phyloP scores from a whole-genome alignment of 345 rosid genomes.

The Gossypium sturtianum region DNA sequence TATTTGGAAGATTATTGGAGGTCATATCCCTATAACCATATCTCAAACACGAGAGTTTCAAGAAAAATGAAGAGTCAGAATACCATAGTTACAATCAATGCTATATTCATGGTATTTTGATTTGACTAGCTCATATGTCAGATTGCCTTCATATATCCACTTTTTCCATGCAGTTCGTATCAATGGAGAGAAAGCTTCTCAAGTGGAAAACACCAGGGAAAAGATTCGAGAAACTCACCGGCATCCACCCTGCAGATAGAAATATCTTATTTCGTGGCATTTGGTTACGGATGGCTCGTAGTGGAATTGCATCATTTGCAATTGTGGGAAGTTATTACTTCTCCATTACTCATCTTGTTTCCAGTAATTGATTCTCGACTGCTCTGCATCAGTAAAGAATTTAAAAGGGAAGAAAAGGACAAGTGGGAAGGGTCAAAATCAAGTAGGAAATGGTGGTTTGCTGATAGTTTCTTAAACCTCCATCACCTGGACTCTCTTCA shows the following conservation, averaged over 20 bases:
- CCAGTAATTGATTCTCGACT: slow-evolving; percentile 15
- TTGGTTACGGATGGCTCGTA: slow-evolving; percentile 59
- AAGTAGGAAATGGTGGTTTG: not conserved
- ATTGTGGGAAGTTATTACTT: slow-evolving; percentile 69
- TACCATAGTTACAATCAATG: not conserved
- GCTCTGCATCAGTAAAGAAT: not conserved
- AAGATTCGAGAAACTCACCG: slow-evolving; percentile 71
- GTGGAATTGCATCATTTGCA: slow-evolving; percentile 56
- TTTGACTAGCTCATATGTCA: not conserved
- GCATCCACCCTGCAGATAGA: slow-evolving; percentile 89
- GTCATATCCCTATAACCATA: not conserved
- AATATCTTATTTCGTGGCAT: slow-evolving; percentile 60
- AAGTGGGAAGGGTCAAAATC: not conserved
- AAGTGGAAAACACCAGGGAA: slow-evolving; percentile 78
- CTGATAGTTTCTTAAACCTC: not conserved
- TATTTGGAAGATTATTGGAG: not conserved
- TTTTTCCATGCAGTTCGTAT: slow-evolving; percentile 41
- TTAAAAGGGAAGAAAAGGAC: not conserved
- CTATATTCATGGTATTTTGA: not conserved
- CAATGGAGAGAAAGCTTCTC: slow-evolving; percentile 69
- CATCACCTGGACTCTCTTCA: not conserved
- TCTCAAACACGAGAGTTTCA: not conserved
- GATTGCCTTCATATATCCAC: not conserved
- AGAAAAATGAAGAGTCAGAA: not conserved
- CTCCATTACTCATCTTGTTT: slow-evolving; percentile 35